phyloP scores from a whole-genome alignment of 805 yeast genomes.

The Suhomyces prunicola region DNA sequence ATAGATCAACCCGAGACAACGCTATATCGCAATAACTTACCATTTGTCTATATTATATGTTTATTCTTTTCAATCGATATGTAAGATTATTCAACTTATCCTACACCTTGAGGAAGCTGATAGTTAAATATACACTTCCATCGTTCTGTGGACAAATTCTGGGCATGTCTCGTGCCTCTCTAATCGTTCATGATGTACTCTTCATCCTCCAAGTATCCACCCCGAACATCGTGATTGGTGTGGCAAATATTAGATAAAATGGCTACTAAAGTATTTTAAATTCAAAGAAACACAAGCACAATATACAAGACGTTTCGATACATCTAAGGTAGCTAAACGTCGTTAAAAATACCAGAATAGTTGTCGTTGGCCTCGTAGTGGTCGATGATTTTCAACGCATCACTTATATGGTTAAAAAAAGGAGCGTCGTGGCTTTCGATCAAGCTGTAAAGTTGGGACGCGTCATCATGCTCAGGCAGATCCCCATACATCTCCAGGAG shows the following conservation, averaged over 20 bases:
- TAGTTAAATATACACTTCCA: no score
- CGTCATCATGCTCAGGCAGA: slow-evolving; percentile 13
- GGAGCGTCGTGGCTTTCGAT: slow-evolving; percentile 28
- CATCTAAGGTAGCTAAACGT: neutral
- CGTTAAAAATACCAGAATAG: neutral
- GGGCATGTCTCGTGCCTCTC: no score
- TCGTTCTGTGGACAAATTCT: no score
- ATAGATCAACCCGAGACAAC: no score
- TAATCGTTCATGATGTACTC: no score
- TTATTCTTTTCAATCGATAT: no score
- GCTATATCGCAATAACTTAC: no score
- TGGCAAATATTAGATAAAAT: neutral
- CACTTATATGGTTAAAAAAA: slow-evolving; percentile 36
- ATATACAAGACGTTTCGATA: neutral
- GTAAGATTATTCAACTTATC: no score
- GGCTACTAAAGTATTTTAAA: no score
- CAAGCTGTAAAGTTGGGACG: slow-evolving; percentile 17
- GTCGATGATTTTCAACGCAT: slow-evolving; percentile 39
- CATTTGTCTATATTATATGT: no score
- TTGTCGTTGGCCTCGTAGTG: slow-evolving; percentile 21
- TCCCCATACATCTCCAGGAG: neutral
- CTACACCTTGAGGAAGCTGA: no score
- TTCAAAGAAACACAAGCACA: neutral
- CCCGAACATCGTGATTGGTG: neutral
- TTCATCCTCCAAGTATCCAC: neutral